Base-by-base conservation (phyloP, 148 eudicot species). In the Heliamphora exappendiculata region DNA sequence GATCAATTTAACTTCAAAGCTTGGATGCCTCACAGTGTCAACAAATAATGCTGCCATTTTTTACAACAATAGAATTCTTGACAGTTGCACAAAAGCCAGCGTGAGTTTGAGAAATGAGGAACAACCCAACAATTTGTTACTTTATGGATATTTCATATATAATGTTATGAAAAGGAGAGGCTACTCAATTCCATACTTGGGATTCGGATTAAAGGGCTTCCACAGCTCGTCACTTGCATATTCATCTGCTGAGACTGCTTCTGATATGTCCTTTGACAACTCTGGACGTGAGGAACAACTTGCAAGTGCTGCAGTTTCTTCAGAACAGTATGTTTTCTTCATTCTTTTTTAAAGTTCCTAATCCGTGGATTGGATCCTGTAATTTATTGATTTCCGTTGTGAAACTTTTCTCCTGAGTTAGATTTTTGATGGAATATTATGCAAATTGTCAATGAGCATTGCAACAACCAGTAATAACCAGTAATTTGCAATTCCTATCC, bases 91-190 rank as follows among this genome's bases (percentile, higher is more conserved):
- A 73, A 78, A 83, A 51, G 83, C 82, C 72, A 83, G 79, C 74
- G 89, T 89, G 93, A 87, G 86, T 74, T 79, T 86, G 79, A 84
- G 78, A 62, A 89, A 87, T 65, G 82, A 59, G 28, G 91, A 81
- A 62, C 85, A 72, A 67, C 82, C 81, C 29, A 76, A 83, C 68
- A 83, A 81, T 33, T 72, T 74, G 47, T 68, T 82, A 42, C 34
- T 88, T 19, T 87, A 82, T 76, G 89, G 88, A 44, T 88, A 89
- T 78, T 87, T 88, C 66, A 75, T 79, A 26, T 85, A 80, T 74
- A 83, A 82, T 75, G 85, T 78, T 73, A 79, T 82, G 36, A 82
- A 84, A 85, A 78, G 88, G 67, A 85, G 78, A 63, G 85, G 81
- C 24, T 70, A 58, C 34, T 71, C 76, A 41, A 53, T 79, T 80